phyloP scores from a whole-genome alignment of 176 grass and related monocot species.

The Chloris gayana region DNA sequence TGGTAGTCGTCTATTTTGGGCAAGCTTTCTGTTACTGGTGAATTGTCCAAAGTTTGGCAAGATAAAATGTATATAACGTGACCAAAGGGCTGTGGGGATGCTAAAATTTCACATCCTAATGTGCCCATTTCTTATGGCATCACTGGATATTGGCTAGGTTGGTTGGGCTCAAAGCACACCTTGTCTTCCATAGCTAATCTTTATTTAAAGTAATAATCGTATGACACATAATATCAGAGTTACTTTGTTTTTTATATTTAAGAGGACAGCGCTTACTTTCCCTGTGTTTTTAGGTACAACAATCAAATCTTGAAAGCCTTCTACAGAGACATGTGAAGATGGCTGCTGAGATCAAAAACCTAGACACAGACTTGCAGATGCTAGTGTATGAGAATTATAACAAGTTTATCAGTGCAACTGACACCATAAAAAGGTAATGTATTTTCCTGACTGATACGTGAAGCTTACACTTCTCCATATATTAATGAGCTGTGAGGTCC shows the following conservation, averaged over 20 bases:
- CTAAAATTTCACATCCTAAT: background rate
- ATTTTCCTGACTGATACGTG: constrained; percentile 23
- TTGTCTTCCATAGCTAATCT: constrained; percentile 10
- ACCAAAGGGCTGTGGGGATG: background rate
- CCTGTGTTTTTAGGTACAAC: constrained; percentile 68
- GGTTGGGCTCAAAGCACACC: background rate
- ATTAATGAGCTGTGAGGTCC: constrained; percentile 33
- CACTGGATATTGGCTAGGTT: background rate
- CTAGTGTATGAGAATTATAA: constrained; percentile 99
- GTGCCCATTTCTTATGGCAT: background rate
- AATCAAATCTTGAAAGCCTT: constrained; percentile 90
- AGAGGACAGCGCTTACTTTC: constrained; percentile 23
- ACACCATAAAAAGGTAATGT: constrained; percentile 90
- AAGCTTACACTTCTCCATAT: constrained; percentile 21
- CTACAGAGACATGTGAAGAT: constrained; percentile 96
- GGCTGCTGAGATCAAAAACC: constrained; percentile 99
- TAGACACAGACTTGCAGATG: constrained; percentile 99
- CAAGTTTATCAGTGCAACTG: constrained; percentile 97
- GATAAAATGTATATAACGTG: background rate
- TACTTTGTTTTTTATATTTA: constrained; percentile 19
- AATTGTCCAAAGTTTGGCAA: background rate
- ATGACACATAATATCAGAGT: constrained; percentile 19
- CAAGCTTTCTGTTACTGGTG: background rate
- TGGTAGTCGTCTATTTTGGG: background rate
- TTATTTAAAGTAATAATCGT: constrained; percentile 14